Conservation (phyloP, 768 basidiomycete species). For the Filobasidium floriforme region DNA sequence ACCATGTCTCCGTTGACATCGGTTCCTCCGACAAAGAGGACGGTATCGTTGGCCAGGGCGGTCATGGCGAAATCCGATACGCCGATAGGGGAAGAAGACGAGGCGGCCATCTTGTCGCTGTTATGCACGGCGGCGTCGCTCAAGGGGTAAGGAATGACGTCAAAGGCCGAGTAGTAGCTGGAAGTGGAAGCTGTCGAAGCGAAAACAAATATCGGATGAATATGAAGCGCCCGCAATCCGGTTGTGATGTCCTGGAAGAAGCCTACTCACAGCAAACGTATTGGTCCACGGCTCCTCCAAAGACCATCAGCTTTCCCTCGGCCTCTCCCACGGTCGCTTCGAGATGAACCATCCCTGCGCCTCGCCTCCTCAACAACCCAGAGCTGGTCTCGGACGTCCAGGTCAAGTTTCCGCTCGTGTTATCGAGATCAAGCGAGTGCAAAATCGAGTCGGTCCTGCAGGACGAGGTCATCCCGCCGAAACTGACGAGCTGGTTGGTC, state of each 20-base stretch:
- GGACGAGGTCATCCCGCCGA: slow-evolving; percentile 42
- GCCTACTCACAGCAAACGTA: slow-evolving; percentile 40
- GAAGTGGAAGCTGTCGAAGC: slow-evolving; percentile 29
- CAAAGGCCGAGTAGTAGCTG: slow-evolving; percentile 36
- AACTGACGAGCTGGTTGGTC: slow-evolving; percentile 15
- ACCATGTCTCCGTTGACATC: slow-evolving; percentile 34
- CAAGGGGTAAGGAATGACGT: slow-evolving; percentile 35
- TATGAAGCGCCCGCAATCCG: no score
- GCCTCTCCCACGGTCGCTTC: slow-evolving; percentile 18
- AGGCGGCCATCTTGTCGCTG: slow-evolving; percentile 27
- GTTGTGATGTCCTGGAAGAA: no score
- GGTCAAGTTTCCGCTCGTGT: background rate
- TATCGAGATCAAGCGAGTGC: slow-evolving; percentile 32
- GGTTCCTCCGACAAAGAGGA: slow-evolving; percentile 37
- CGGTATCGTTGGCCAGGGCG: slow-evolving; percentile 23
- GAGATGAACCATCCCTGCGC: slow-evolving; percentile 32
- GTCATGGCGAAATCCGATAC: slow-evolving; percentile 41
- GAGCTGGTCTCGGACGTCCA: slow-evolving; percentile 31
- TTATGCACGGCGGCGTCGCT: slow-evolving; percentile 23
- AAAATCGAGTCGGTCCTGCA: slow-evolving; percentile 31
- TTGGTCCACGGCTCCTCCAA: slow-evolving; percentile 40
- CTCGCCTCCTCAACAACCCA: slow-evolving; percentile 31
- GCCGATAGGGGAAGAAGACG: slow-evolving; percentile 21
- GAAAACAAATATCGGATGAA: no score
- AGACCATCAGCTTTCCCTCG: slow-evolving; percentile 31